phyloP scores from a whole-genome alignment of 2,329 filamentous ascomycete genomes.

The Monilinia fructicola region DNA sequence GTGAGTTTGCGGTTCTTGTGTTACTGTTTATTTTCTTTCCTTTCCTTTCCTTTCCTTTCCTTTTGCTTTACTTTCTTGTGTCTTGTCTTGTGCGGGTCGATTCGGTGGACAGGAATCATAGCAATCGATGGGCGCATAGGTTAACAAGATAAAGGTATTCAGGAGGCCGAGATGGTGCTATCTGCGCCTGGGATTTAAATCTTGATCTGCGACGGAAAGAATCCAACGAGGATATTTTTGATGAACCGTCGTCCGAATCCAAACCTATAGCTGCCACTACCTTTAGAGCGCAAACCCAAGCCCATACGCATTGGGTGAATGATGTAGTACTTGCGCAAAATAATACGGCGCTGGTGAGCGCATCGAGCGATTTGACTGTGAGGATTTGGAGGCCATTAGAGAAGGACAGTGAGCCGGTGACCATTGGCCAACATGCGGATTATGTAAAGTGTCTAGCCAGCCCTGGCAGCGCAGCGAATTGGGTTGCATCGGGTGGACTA shows the following conservation, averaged over 20 bases:
- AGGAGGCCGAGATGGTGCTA: slow-evolving; percentile 88
- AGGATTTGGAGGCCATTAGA: slow-evolving; percentile 76
- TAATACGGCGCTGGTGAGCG: slow-evolving; percentile 66
- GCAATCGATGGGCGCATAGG: slow-evolving; percentile 25
- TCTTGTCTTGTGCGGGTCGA: slow-evolving; percentile 22
- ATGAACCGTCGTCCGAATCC: slow-evolving; percentile 37
- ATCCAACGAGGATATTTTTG: slow-evolving; percentile 37
- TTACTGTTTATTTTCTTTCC: background rate
- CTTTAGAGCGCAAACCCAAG: slow-evolving; percentile 63
- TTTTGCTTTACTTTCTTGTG: too few species aligned
- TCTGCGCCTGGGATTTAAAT: slow-evolving; percentile 93
- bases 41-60: too few species aligned
- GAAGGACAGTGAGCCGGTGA: slow-evolving; percentile 63
- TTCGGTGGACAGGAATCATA: background rate
- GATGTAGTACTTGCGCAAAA: slow-evolving; percentile 67
- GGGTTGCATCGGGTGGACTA: slow-evolving; percentile 91
- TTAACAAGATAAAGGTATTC: slow-evolving; percentile 67
- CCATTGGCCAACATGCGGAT: slow-evolving; percentile 90
- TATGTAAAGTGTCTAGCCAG: slow-evolving; percentile 94
- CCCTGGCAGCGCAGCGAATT: slow-evolving; percentile 67
- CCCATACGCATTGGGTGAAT: slow-evolving; percentile 78
- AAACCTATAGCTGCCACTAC: slow-evolving; percentile 52
- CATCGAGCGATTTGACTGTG: slow-evolving; percentile 72
- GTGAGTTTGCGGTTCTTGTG: slow-evolving; percentile 48
- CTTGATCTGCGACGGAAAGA: slow-evolving; percentile 55